These are phyloP conservation scores for Pyrenochaeta sp. DNA, from an alignment of 2,329 filamentous ascomycete species.

Conservation along the genomic window DNA sequence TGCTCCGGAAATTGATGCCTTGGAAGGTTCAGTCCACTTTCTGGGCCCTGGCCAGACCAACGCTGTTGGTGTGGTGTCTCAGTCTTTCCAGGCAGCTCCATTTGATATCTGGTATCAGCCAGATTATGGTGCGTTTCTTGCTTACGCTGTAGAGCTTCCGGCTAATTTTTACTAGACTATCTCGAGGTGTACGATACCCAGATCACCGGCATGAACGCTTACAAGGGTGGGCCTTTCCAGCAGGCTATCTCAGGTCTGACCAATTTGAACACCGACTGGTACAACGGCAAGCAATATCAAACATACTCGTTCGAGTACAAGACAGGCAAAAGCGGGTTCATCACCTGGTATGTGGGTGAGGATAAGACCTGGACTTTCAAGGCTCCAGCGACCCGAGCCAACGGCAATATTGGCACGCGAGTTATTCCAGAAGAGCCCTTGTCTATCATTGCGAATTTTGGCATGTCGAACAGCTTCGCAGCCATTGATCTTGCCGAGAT, in stretches of 20 bases:
- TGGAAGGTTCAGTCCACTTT: slow-evolving; percentile 71
- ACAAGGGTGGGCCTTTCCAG: slow-evolving; percentile 64
- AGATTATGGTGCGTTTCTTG: slow-evolving; percentile 52
- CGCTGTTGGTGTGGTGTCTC: slow-evolving; percentile 69
- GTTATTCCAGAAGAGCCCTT: slow-evolving; percentile 73
- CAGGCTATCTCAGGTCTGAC: slow-evolving; percentile 64
- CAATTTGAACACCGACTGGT: slow-evolving; percentile 66
- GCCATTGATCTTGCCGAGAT: slow-evolving; percentile 67
- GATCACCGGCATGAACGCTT: slow-evolving; percentile 62
- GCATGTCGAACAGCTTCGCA: slow-evolving; percentile 74
- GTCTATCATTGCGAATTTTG: slow-evolving; percentile 73
- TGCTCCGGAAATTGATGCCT: slow-evolving; percentile 75
- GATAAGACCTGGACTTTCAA: slow-evolving; percentile 71
- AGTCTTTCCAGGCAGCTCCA: slow-evolving; percentile 73
- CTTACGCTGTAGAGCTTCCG: neutral
- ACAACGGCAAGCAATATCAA: slow-evolving; percentile 63
- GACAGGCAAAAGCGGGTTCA: slow-evolving; percentile 65
- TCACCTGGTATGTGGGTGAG: slow-evolving; percentile 75
- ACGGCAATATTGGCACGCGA: slow-evolving; percentile 74
- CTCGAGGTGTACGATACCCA: slow-evolving; percentile 70
- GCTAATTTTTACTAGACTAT: slow-evolving; percentile 58
- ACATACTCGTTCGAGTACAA: slow-evolving; percentile 66
- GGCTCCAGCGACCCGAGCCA: slow-evolving; percentile 67
- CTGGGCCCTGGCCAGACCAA: slow-evolving; percentile 60
- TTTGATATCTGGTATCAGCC: slow-evolving; percentile 77